These are phyloP conservation scores for Taphrina deformans DNA, from an alignment of 1,139 yeast genomes.

Conservation along the genomic window DNA sequence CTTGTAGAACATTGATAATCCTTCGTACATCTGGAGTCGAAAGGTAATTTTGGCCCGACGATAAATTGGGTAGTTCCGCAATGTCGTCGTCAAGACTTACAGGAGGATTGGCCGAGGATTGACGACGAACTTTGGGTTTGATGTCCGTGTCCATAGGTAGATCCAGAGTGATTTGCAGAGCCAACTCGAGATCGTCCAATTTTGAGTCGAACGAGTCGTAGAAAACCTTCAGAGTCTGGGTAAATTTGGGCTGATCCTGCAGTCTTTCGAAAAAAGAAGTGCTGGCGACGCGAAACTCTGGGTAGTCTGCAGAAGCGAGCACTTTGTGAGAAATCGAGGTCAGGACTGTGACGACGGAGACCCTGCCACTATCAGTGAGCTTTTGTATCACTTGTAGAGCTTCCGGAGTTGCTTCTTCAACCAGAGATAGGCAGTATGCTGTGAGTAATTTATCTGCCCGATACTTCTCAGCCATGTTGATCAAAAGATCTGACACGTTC, in stretches of 20 bases:
- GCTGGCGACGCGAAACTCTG: conserved; percentile 22
- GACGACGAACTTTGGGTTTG: neutral
- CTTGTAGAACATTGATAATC: conserved; percentile 25
- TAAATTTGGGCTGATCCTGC: neutral
- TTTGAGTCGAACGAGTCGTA: conserved; percentile 1
- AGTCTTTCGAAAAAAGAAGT: conserved; percentile 3
- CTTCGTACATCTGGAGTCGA: conserved; percentile 17
- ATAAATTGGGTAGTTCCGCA: conserved; percentile 16
- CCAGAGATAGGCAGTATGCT: conserved; percentile 19
- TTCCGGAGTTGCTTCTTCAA: conserved; percentile 40
- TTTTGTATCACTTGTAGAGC: conserved; percentile 45
- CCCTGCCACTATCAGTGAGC: conserved; percentile 2
- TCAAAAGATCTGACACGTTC: conserved; percentile 35
- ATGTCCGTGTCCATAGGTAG: conserved; percentile 2
- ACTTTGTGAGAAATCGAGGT: conserved; percentile 16
- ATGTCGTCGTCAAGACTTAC: conserved; percentile 9
- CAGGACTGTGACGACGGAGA: neutral
- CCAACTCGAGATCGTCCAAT: conserved; percentile 19
- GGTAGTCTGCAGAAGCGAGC: conserved; percentile 28
- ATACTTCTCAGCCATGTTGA: conserved; percentile 26
- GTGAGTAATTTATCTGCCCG: conserved; percentile 35
- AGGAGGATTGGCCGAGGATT: conserved; percentile 3
- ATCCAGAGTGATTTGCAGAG: conserved; percentile 21
- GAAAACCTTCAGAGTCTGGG: neutral
- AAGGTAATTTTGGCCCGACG: conserved; percentile 1